Base-by-base conservation (phyloP, 2,329 filamentous ascomycete genomes). In the Microdochium trichocladiopsis region DNA sequence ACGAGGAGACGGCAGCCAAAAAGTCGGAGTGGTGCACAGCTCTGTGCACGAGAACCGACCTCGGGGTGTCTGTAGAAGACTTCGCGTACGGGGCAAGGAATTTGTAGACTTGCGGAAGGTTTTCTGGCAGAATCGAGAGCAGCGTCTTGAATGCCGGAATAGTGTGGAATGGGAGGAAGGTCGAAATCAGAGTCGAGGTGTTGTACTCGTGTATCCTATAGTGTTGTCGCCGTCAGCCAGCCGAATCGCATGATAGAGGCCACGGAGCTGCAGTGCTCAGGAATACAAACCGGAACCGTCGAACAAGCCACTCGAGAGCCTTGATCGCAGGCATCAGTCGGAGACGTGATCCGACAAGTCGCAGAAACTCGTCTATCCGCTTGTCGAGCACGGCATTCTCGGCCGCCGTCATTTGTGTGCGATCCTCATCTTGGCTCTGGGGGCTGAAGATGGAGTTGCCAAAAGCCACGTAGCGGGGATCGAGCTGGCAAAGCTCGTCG, bases 91-190 rank as follows among this genome's bases (percentile, higher is more conserved):
- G 93, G 55, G 85, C 80, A 53, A 99, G 78, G 66, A 96, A 96
- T 58, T 85, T 86, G 67, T 94, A 91, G 36, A 88, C 83, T 41
- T 80, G 73, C 1, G 91, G 86, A 9, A 96, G 75, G 49, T 78
- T 82, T n/a, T 76, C 66, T 0, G 94, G 91, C 12, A 99, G 74
- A 53, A 99, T 95, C 2, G 90, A 92, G 24, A 99, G 76, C 8
- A 97, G 76, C 1, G 90, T 92, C 48, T 87, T 78, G 67, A 99
- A 99, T 14, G 90, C 83, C 5, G 88, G 88, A 28, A 90, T 87
- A 8, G 86, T 84, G 67, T 99, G 92, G 69, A 96, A 97, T 1
- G 94, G 94, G 4, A 99, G 77, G 67, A 97, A 97, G 2, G 92
- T 89, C 58, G 92, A 80, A 45, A 97, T 75, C 14, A 96, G 73